These are phyloP conservation scores for Kluyveromyces lactis DNA, from an alignment of 805 yeast species.

Conservation along the genomic window DNA sequence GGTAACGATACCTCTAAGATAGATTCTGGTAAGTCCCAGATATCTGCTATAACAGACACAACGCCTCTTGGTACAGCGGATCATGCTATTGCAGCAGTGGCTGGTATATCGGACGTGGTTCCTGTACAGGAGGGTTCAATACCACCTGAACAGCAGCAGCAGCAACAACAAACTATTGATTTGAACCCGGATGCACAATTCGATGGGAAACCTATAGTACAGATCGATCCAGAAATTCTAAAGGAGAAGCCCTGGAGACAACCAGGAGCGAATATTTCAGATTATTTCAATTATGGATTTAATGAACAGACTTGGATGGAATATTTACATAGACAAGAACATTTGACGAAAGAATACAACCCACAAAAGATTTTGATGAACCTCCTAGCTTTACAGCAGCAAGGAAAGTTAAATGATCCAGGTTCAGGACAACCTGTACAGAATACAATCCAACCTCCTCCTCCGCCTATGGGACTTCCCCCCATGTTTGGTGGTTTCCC, in stretches of 20 bases:
- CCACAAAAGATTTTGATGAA: conserved; percentile 72
- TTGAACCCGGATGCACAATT: conserved; percentile 29
- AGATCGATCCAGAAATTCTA: conserved; percentile 67
- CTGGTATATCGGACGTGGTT: neutral
- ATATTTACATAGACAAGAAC: conserved; percentile 83
- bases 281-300: conserved; percentile 93
- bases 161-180: conserved; percentile 26
- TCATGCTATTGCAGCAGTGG: conserved; percentile 11
- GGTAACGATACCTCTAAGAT: conserved; percentile 24
- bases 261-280: conserved; percentile 92
- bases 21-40: conserved; percentile 17
- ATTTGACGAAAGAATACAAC: conserved; percentile 66
- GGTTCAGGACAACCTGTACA: conserved; percentile 7
- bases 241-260: conserved; percentile 97
- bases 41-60: conserved; percentile 7
- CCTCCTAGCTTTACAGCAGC: conserved; percentile 27
- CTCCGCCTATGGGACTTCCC: conserved; percentile 20
- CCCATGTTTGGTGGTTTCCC: conserved; percentile 31
- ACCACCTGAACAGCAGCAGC: conserved; percentile 14
- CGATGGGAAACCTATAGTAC: conserved; percentile 78
- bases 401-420: conserved; percentile 35
- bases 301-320: conserved; percentile 96
- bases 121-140: neutral
- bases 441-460: conserved; percentile 17
- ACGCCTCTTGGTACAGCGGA: conserved; percentile 7